Evolutionary conservation across 768 basidiomycete genomes (phyloP).

Genomic region (Lactifluus hygrophoroides): DNA sequence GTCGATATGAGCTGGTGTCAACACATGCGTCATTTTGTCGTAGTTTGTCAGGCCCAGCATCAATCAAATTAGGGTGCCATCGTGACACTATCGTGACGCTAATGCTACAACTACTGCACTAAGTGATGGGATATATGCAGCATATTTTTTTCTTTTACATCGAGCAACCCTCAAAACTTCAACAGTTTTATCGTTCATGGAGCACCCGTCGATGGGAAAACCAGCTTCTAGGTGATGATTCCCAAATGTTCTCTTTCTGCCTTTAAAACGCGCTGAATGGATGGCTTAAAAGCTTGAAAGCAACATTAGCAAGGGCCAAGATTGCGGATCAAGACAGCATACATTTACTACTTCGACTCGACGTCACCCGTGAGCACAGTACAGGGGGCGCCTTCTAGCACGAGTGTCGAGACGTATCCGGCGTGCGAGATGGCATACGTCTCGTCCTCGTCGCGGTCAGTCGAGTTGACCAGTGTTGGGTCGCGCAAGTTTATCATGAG

Average conservation of each 20-base stretch:
- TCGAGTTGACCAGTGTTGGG: not conserved
- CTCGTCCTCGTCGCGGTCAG: not conserved
- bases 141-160: too few species aligned
- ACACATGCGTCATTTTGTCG: too few species aligned
- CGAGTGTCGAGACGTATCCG: slow-evolving; percentile 1
- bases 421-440: not conserved
- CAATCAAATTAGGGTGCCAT: not conserved
- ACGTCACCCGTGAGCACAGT: not conserved
- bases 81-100: not conserved
- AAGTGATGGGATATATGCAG: too few species aligned
- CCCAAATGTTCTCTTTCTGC: not conserved
- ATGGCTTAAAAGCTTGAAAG: not conserved
- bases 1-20: too few species aligned
- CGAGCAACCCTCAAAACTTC: too few species aligned
- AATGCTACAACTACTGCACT: too few species aligned
- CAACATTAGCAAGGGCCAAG: not conserved
- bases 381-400: not conserved
- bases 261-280: not conserved
- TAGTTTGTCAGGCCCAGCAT: too few species aligned
- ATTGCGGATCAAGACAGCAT: not conserved
- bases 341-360: not conserved
- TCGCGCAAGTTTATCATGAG: slow-evolving; percentile 17
- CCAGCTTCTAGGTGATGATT: not conserved
- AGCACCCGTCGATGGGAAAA: not conserved
- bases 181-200: too few species aligned